phyloP scores from a whole-genome alignment of 1,139 yeast genomes.

The Candida labiduridarum region DNA sequence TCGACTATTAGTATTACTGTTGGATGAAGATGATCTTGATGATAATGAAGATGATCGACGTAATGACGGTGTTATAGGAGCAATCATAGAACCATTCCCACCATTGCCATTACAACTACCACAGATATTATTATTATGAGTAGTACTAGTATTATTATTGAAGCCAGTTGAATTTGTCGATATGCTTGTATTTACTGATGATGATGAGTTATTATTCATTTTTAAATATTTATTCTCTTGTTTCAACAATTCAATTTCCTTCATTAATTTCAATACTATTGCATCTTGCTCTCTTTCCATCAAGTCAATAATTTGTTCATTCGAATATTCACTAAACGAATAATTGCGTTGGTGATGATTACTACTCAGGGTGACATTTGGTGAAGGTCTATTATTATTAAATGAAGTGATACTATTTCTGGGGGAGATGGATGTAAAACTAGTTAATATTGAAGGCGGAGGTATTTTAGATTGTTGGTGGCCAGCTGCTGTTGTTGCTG shows the following conservation, averaged over 20 bases:
- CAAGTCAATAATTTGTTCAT: constrained; percentile 56
- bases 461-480: constrained; percentile 5
- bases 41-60: constrained; percentile 17
- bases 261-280: constrained; percentile 58
- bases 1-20: neutral
- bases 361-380: no score
- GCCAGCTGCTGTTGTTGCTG: neutral
- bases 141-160: constrained; percentile 2
- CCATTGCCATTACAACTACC: neutral
- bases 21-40: constrained; percentile 1
- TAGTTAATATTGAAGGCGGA: constrained; percentile 9
- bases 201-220: constrained; percentile 5
- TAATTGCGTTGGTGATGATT: constrained; percentile 3
- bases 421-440: constrained; percentile 11
- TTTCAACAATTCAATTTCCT: constrained; percentile 53
- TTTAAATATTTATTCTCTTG: constrained; percentile 50
- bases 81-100: neutral
- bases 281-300: constrained; percentile 76
- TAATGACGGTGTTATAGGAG: constrained; percentile 7
- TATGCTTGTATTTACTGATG: no score
- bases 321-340: constrained; percentile 18
- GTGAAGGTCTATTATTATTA: constrained; percentile 6
- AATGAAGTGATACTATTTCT: constrained; percentile 13
- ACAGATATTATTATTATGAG: neutral
- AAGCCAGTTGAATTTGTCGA: neutral